These are phyloP conservation scores for Nicotiana undulata DNA, from an alignment of 257 asterid genomes.

Conservation along the genomic window DNA sequence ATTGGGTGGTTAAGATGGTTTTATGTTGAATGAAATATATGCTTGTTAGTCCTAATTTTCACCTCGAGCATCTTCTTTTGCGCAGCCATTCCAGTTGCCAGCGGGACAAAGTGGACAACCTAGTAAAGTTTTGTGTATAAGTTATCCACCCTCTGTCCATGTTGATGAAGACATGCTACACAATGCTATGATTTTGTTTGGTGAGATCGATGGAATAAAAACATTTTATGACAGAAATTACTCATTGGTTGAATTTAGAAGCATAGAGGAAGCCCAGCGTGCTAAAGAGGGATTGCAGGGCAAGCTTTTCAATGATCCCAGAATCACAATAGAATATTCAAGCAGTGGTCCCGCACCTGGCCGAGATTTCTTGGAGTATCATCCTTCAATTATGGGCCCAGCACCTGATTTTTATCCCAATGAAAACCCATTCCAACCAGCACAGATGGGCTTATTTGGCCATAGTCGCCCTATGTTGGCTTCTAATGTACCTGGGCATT, in stretches of 20 bases:
- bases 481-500: constrained; percentile 37
- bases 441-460: constrained; percentile 58
- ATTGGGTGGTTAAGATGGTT: background rate
- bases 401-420: constrained; percentile 21
- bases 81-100: constrained; percentile 43
- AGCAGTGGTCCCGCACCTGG: constrained; percentile 44
- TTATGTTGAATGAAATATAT: background rate
- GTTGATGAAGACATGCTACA: constrained; percentile 93
- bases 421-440: constrained; percentile 51
- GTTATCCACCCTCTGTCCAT: constrained; percentile 75
- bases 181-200: constrained; percentile 89
- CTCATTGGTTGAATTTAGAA: constrained; percentile 87
- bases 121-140: constrained; percentile 63
- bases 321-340: constrained; percentile 68
- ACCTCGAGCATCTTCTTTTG: constrained; percentile 16
- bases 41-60: constrained; percentile 4
- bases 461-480: constrained; percentile 45
- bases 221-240: constrained; percentile 59
- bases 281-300: constrained; percentile 97
- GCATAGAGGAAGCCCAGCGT: constrained; percentile 87
- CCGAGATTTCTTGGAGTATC: constrained; percentile 27
- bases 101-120: constrained; percentile 43
- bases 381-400: constrained; percentile 52
- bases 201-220: constrained; percentile 89
- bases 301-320: constrained; percentile 80